phyloP scores from a whole-genome alignment of 2,329 filamentous ascomycete genomes.

The Leptographium wingfieldii region DNA sequence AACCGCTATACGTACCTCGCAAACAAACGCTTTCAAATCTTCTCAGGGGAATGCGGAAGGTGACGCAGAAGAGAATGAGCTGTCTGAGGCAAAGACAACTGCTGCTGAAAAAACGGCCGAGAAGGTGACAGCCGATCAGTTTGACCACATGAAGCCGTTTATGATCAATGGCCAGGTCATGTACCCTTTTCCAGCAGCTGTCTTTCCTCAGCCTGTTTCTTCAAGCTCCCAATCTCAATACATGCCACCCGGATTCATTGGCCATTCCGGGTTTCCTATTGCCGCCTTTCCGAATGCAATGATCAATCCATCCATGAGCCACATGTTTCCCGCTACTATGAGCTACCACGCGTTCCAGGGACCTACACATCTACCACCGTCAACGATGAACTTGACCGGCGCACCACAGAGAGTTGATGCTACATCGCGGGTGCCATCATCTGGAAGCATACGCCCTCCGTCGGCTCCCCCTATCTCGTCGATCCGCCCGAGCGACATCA shows the following conservation, averaged over 20 bases:
- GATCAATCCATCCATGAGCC: slow-evolving; percentile 15
- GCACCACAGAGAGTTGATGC: neutral
- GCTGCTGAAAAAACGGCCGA: slow-evolving; percentile 18
- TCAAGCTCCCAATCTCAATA: slow-evolving; percentile 6
- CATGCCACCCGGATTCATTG: slow-evolving; percentile 9
- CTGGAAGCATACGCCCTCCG: slow-evolving; percentile 15
- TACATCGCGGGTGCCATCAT: neutral
- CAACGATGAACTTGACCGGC: neutral
- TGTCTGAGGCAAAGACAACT: slow-evolving; percentile 3
- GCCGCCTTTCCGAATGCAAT: slow-evolving; percentile 14
- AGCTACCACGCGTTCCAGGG: slow-evolving; percentile 1
- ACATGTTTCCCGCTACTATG: slow-evolving; percentile 8
- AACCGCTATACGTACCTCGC: neutral
- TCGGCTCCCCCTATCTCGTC: slow-evolving; percentile 38
- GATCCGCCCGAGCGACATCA: slow-evolving; percentile 48
- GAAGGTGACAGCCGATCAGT: slow-evolving; percentile 29
- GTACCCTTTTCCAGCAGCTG: slow-evolving; percentile 17
- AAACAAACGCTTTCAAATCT: slow-evolving; percentile 12
- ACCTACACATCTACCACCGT: neutral
- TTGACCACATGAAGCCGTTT: slow-evolving; percentile 33
- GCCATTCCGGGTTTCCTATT: slow-evolving; percentile 12
- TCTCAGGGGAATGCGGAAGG: slow-evolving; percentile 12
- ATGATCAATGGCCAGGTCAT: slow-evolving; percentile 24
- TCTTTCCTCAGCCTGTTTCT: slow-evolving; percentile 7
- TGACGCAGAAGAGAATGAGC: slow-evolving; percentile 11